These are phyloP conservation scores for Aspergillus vadensis DNA, from an alignment of 2,329 filamentous ascomycete species.

Conservation along the genomic window DNA sequence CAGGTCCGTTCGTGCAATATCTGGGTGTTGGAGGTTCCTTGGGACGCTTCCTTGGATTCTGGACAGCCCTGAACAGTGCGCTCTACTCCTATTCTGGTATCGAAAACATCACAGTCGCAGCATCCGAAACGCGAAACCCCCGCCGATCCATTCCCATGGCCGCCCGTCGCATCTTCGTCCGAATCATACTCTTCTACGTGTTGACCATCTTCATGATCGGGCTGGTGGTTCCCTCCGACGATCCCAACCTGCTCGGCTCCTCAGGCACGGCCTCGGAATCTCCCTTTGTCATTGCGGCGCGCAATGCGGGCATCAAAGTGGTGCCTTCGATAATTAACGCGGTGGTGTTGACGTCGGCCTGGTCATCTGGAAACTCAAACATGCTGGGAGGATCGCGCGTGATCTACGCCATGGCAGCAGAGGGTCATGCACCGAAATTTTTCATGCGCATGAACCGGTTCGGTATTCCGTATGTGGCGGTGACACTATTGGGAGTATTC, in stretches of 20 bases:
- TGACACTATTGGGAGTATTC: conserved; percentile 53
- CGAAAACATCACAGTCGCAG: conserved; percentile 57
- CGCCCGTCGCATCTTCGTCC: conserved; percentile 55
- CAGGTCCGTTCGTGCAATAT: conserved; percentile 45
- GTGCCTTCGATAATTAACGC: conserved; percentile 45
- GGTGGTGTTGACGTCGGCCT: conserved; percentile 42
- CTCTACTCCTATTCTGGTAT: conserved; percentile 30
- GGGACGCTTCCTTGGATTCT: conserved; percentile 47
- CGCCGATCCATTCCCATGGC: conserved; percentile 56
- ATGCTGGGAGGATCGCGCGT: conserved; percentile 41
- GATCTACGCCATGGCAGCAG: conserved; percentile 42
- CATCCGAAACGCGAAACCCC: conserved; percentile 56
- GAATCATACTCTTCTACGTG: conserved; percentile 60
- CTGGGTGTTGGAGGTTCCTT: conserved; percentile 42
- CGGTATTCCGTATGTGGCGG: conserved; percentile 58
- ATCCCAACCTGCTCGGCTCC: conserved; percentile 49
- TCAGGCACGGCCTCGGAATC: conserved; percentile 46
- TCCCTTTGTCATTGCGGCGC: conserved; percentile 57
- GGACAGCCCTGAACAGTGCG: conserved; percentile 33
- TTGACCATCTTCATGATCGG: conserved; percentile 61
- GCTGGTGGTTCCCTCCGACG: conserved; percentile 47
- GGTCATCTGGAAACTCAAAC: conserved; percentile 47
- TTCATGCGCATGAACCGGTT: conserved; percentile 46
- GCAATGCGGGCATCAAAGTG: conserved; percentile 46
- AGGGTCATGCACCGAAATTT: conserved; percentile 41